Base-by-base conservation (phyloP, 352 stramenopile species). In the Phytophthora capsici region DNA sequence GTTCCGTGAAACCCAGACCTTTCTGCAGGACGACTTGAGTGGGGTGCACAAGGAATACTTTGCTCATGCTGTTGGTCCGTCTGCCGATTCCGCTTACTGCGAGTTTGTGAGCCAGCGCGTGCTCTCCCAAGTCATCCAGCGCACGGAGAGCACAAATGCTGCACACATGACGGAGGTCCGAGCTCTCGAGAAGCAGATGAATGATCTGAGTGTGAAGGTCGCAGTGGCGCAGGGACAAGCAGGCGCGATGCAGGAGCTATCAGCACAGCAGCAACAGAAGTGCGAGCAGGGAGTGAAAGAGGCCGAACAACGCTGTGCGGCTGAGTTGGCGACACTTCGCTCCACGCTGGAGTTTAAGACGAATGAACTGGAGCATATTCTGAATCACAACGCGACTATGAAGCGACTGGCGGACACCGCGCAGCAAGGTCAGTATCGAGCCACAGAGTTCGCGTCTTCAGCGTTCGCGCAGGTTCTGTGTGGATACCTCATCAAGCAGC, bases 341-440 rank as follows among this genome's bases (percentile, higher is more conserved):
- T 83, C 86, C 23, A 88, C 82, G 28, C 60, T 95, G 25, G 86
- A 95, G 40, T 94, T 92, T 65, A 94, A 95, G 70, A 94, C 85
- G 14, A 90, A 93, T 60, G 86, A 95, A 64, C 67, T 95, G 16
- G 88, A 95, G 59, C 84, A 95, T 74, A 88, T 95, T 59, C 57
- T 94, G 44, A 93, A 91, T 65, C 86, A 95, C 69, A 95, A 95
- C 30, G 85, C 86, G 23, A 95, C 88, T n/a, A 76, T 95, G 71
- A 93, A 93, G 69, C 82, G 84, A 0, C 75, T 95, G 4, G 88
- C 86, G 1, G 88, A 95, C 57, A 93, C 86, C 43, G 88, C 88
- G 41, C 88, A 94, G 70, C 82, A 94, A 45, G 84, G 88, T 13
- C 87, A 95, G 40, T 93, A 93, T 63, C 86, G 88, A 17, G 86